Evolutionary conservation across 2,329 filamentous ascomycete genomes (phyloP), one percentile per base, ranked within the genome.

Genomic region (Rhynchosporium agropyri): DNA sequence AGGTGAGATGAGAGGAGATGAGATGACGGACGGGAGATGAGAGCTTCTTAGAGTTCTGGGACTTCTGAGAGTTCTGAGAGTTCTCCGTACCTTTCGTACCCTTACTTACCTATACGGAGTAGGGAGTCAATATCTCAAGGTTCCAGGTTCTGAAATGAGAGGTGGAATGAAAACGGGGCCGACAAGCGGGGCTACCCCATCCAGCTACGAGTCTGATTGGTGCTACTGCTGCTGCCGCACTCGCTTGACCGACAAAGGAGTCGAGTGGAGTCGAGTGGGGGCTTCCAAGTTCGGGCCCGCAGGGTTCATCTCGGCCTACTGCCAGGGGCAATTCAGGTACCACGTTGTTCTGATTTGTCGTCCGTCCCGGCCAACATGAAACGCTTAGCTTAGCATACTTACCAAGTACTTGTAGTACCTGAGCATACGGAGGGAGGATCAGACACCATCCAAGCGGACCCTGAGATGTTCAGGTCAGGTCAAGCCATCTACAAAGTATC

Each of bases 201-300:
- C 43, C 15, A 50, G 49, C 53, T 61, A 63, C 64, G 58, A 62
- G 63, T 64, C 7, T 59, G 54, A 55, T 50, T 40, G 62, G 58
- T 36, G 29, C 8, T n/a, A 40, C 60, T 45, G 50, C 43, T 13
- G 53, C 33, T 13, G 49, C 43, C 49, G 45, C 40, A 20, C 29
- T 58, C 20, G 58, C 56, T n/a, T 31, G 40, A 61, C 63, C 62
- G 61, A 60, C 20, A 61, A 55, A 58, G 62, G 59, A 59, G 42
- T 57, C 59, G 28, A 42, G 13, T 6, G 28, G 3, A 10, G 12
- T n/a, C 12, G 50, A 8, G 58, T 56, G 53, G 46, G 57, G 60
- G 59, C 26, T 38, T 51, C 50, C 38, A 53, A 38, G 33, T 33
- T 38, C 36, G 48, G 48, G 7, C 36, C 20, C 20, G 20, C 20